These are phyloP conservation scores for Paracoccidioides brasiliensis DNA, from an alignment of 2,329 filamentous ascomycete genomes.

Conservation along the genomic window DNA sequence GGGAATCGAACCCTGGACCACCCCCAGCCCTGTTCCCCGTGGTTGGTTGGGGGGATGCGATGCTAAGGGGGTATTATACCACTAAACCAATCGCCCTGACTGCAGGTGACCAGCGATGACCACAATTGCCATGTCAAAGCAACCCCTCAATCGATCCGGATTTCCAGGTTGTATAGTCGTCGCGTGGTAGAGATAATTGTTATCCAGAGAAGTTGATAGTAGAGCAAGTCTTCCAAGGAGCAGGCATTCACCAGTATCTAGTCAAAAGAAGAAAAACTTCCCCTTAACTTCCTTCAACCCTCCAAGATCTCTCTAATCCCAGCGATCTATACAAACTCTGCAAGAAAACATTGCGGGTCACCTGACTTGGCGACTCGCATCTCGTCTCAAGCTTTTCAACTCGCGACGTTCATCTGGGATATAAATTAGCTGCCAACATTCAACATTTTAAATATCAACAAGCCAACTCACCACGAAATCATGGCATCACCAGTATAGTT, in stretches of 20 bases:
- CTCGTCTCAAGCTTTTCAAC: too few species aligned
- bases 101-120: not conserved
- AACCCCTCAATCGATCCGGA: not conserved
- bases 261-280: too few species aligned
- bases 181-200: too few species aligned
- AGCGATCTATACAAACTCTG: too few species aligned
- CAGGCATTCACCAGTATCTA: too few species aligned
- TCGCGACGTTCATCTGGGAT: too few species aligned
- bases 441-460: not conserved
- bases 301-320: too few species aligned
- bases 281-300: too few species aligned
- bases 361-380: not conserved
- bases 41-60: not conserved
- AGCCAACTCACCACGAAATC: not conserved
- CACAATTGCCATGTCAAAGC: too few species aligned
- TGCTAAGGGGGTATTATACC: constrained; percentile 2
- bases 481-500: not conserved
- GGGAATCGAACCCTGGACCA: constrained; percentile 1
- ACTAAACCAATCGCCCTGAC: not conserved
- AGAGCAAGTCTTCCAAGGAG: too few species aligned
- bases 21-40: not conserved
- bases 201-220: too few species aligned
- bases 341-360: not conserved
- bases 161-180: not conserved
- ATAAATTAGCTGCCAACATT: too few species aligned